Conservation (phyloP, 1,284 basidiomycete genomes). For the Melampsora larici-populina region DNA sequence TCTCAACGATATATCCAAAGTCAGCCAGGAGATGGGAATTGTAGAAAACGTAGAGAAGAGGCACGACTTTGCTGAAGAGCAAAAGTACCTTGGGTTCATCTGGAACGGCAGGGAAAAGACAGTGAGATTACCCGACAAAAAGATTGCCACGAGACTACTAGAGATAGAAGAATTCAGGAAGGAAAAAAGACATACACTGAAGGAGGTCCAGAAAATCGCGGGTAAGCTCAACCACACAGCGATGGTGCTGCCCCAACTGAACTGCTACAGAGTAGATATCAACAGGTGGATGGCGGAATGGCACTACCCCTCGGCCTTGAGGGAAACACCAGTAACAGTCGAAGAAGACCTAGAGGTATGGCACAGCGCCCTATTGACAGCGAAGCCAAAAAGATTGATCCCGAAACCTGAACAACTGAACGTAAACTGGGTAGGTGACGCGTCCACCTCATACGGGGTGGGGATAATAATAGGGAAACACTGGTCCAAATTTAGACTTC, state of each 20-base stretch:
- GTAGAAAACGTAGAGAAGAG: too few species aligned
- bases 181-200: background rate
- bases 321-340: background rate
- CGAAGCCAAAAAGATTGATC: slow-evolving; percentile 8
- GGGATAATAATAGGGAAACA: too few species aligned
- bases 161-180: background rate
- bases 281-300: background rate
- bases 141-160: too few species aligned
- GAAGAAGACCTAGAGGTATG: background rate
- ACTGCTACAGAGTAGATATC: background rate
- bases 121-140: too few species aligned
- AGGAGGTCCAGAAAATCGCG: background rate
- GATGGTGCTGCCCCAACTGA: background rate
- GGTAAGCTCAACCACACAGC: background rate
- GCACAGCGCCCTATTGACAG: background rate
- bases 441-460: too few species aligned
- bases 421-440: too few species aligned
- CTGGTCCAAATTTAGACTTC: too few species aligned
- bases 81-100: too few species aligned
- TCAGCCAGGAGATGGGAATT: background rate
- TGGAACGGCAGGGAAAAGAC: too few species aligned
- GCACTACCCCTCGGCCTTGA: background rate
- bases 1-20: background rate
- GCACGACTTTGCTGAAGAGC: too few species aligned
- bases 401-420: background rate